Evolutionary conservation across 345 rosid species (phyloP).

Genomic region (Eutrema heterophyllum): DNA sequence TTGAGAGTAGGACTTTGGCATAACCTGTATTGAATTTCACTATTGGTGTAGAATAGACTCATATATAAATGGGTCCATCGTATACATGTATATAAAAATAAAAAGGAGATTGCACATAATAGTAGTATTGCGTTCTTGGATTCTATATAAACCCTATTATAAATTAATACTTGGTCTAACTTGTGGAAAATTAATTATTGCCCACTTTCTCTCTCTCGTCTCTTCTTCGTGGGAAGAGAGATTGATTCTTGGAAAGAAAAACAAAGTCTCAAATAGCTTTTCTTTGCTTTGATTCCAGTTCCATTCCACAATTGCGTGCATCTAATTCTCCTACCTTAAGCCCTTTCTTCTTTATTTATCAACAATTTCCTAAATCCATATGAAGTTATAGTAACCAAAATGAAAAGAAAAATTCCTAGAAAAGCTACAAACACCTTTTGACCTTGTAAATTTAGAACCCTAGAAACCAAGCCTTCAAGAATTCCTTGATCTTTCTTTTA

Average conservation of each 20-base stretch:
- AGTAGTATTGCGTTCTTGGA: constrained; percentile 26
- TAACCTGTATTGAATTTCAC: constrained; percentile 10
- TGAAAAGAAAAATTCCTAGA: not conserved
- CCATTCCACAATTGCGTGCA: constrained; percentile 49
- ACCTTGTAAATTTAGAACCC: constrained; percentile 33
- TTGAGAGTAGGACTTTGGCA: constrained; percentile 12
- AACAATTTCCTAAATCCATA: not conserved
- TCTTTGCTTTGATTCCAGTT: constrained; percentile 40
- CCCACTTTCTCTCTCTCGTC: constrained; percentile 14
- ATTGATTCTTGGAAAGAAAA: constrained; percentile 24
- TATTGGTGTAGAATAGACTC: constrained; percentile 12
- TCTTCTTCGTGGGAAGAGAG: constrained; percentile 14
- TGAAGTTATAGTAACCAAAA: not conserved
- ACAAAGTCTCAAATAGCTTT: constrained; percentile 12
- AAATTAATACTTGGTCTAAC: constrained; percentile 24
- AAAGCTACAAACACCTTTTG: constrained; percentile 24
- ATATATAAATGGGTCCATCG: constrained; percentile 21
- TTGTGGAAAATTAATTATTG: constrained; percentile 15
- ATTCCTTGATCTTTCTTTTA: not conserved
- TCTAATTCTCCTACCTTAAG: constrained; percentile 43
- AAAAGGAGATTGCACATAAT: not conserved
- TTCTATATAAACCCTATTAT: constrained; percentile 27
- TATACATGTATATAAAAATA: not conserved
- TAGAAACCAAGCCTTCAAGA: constrained; percentile 4
- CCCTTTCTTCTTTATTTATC: constrained; percentile 11